Evolutionary conservation across 2,329 filamentous ascomycete species (phyloP), one percentile per base, ranked within the genome.

Genomic region (Diaporthe humulicola): DNA sequence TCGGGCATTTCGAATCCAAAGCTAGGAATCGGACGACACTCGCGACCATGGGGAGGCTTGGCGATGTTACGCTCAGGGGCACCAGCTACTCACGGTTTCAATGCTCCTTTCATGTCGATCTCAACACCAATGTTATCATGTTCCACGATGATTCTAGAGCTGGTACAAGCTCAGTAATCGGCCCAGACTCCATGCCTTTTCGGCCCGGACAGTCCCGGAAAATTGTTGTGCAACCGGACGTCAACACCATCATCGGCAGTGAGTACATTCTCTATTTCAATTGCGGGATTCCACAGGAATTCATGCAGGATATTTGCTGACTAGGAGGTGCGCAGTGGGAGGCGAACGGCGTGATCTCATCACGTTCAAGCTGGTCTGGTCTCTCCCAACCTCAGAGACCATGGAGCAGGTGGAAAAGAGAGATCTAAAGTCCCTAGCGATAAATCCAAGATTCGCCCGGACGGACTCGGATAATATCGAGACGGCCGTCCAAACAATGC

Each of bases 91-190:
- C 73, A 1, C 60, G 52, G 25, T 12, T 64, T 6, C 75, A 76
- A 48, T 74, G 73, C 42, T 76, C 73, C 1, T 76, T 76, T n/a
- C 60, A 71, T 12, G 56, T 76, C 25, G 69, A 74, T 38, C 19
- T 14, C 1, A 28, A 71, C 2, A 70, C 73, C 4, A 33, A 54
- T n/a, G 42, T 74, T 22, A 60, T 76, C 60, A 76, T 74, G 75
- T 74, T 76, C 25, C 69, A 52, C 17, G 75, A 76, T 28, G 42
- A 25, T 22, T 76, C 75, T 12, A 64, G 17, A 2, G 22, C 9
- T 28, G 60, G 60, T 17, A 73, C 74, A 10, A 69, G 70, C n/a
- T 30, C 72, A 19, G 73, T 74, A 9, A 61, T 38, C 17, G 75
- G 75, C 4, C n/a, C 54, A 4, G 57, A 61, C 38, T 56, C 70